Evolutionary conservation across 2,329 filamentous ascomycete species (phyloP).

Genomic region (Epichloe sibirici): DNA sequence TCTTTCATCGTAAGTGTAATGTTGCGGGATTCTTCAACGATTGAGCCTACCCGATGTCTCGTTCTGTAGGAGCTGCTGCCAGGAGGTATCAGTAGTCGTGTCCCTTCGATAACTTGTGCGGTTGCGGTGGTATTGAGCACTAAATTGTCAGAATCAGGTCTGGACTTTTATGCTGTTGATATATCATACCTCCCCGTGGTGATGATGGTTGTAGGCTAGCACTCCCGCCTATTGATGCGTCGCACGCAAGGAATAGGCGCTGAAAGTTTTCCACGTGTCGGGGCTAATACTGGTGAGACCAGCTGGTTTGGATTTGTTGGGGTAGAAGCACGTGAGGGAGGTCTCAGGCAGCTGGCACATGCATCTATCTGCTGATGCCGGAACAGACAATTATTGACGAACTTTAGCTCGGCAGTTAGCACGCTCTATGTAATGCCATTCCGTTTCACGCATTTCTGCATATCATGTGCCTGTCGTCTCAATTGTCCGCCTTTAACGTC

Average conservation of each 20-base stretch:
- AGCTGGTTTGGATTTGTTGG: neutral
- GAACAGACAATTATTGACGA: neutral
- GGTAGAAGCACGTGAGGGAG: neutral
- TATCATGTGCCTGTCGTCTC: no score
- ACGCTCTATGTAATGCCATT: no score
- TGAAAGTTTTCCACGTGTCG: no score
- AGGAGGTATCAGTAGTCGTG: neutral
- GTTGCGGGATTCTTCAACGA: neutral
- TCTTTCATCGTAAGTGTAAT: constrained; percentile 48
- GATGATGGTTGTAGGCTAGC: no score
- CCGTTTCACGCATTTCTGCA: no score
- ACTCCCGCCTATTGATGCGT: no score
- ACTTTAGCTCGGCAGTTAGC: neutral
- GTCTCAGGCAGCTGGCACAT: neutral
- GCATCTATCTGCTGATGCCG: neutral
- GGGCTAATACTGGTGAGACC: no score
- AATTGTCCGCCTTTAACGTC: no score
- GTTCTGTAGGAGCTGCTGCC: neutral
- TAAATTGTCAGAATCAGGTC: no score
- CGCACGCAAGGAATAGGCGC: no score
- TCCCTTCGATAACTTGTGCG: neutral
- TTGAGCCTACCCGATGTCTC: neutral
- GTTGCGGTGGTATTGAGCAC: neutral
- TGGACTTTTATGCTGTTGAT: no score
- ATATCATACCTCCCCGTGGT: no score